Percentiles rank a stretch among this genome's conserved stretches.
Evolutionary conservation across 768 basidiomycete genomes (phyloP).

Genomic region (Coprinopsis cinerea): DNA sequence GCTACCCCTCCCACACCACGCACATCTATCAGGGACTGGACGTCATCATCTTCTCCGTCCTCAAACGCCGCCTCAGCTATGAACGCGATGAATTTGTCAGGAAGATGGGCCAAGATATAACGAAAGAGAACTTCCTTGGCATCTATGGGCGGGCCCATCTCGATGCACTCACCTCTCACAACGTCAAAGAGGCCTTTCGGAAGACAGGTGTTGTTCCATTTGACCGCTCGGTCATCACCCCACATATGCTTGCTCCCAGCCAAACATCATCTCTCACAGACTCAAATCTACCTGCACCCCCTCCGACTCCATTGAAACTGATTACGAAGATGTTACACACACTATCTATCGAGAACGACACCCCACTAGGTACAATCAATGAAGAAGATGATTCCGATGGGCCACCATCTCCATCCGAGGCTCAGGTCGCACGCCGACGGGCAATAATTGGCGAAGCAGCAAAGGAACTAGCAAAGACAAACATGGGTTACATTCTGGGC

Average conservation of each 20-base stretch:
- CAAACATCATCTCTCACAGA: slow-evolving; percentile 16
- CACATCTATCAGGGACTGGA: slow-evolving; percentile 43
- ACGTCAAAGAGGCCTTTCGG: slow-evolving; percentile 25
- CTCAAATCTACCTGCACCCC: slow-evolving; percentile 18
- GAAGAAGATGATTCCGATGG: background rate
- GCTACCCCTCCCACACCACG: slow-evolving; percentile 39
- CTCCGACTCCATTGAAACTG: slow-evolving; percentile 17
- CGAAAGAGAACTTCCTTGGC: slow-evolving; percentile 16
- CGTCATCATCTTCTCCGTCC: slow-evolving; percentile 28
- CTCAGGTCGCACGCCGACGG: slow-evolving; percentile 1
- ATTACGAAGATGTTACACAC: slow-evolving; percentile 7
- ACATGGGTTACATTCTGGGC: background rate
- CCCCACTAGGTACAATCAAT: background rate
- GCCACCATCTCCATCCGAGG: slow-evolving; percentile 5
- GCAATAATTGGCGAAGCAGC: slow-evolving; percentile 5
- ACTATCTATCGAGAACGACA: background rate
- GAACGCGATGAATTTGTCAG: slow-evolving; percentile 15
- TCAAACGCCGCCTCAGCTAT: slow-evolving; percentile 24
- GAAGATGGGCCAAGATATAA: slow-evolving; percentile 4
- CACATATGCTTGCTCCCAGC: slow-evolving; percentile 26
- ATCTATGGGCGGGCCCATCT: slow-evolving; percentile 27
- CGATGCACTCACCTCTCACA: slow-evolving; percentile 18
- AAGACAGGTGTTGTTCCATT: slow-evolving; percentile 30
- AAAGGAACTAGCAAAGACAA: background rate
- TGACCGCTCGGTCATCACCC: slow-evolving; percentile 23